Base-by-base conservation (phyloP, 2,329 filamentous ascomycete species). In the Botrytis fragariae region DNA sequence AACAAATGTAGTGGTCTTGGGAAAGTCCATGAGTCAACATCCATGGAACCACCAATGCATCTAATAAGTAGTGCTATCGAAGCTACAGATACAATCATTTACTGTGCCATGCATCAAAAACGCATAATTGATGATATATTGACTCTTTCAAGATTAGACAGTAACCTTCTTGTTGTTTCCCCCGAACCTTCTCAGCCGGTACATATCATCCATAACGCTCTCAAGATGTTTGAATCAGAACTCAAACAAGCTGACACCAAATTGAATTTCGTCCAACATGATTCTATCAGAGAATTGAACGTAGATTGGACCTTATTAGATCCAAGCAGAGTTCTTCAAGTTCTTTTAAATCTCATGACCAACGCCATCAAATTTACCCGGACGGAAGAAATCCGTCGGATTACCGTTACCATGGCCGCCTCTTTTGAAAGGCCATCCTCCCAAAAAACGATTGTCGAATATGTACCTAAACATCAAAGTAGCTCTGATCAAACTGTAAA, bases 351-450 rank as follows among this genome's bases (percentile, higher is more conserved):
- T 77, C 85, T 95, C 1, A 88, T 93, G 18, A 93, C 92, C 9
- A 95, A 95, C 78, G 92, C 92, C 0, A 90, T 95, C 81, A 95
- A 95, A 78, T 95, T 95, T 79, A 95, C 93, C 1, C 69, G 69
- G 10, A 62, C 59, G 7, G 60, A 71, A 32, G 29, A 39, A 35
- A 44, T 71, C 57, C 64, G 64, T 29, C 9, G 39, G 44, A 71
- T 71, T 5, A 71, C 44, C 25, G 69, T 64, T 7, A 63, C 44
- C 6, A 63, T 71, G 59, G 44, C 57, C 20, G 69, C 69, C 16
- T 71, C 45, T 7, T 32, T 63, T 0, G 18, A 39, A 32, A 62
- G 54, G 5, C 57, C 69, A 22, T 62, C 69, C 12, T 63, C 59
- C 18, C 57, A 64, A 42, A 20, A 48, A 32, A 22, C 57, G 22